phyloP scores from a whole-genome alignment of 2,329 filamentous ascomycete genomes.

The Aspergillus sp. region DNA sequence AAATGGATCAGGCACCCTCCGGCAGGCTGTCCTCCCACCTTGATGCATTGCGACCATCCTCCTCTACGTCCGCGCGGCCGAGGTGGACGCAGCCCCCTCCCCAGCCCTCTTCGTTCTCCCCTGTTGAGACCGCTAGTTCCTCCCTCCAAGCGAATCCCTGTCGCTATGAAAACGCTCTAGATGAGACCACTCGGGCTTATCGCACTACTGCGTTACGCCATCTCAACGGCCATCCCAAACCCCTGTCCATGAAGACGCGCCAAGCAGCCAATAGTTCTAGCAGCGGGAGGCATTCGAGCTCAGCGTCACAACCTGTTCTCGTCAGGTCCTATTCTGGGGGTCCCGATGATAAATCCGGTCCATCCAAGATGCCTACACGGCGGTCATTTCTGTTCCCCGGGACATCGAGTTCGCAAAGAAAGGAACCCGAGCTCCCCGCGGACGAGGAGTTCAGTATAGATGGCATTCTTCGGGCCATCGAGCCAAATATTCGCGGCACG shows the following conservation, averaged over 20 bases:
- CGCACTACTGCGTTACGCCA: constrained; percentile 35
- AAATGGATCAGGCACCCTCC: constrained; percentile 35
- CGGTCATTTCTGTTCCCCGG: constrained; percentile 32
- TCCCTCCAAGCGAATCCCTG: constrained; percentile 25
- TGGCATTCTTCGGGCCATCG: constrained; percentile 56
- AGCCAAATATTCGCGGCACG: constrained; percentile 58
- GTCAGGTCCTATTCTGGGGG: constrained; percentile 44
- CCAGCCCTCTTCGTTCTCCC: constrained; percentile 10
- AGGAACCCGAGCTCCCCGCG: constrained; percentile 43
- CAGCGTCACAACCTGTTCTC: constrained; percentile 44
- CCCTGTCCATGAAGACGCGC: constrained; percentile 26
- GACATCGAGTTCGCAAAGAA: constrained; percentile 20
- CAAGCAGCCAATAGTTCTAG: constrained; percentile 22
- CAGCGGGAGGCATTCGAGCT: constrained; percentile 25
- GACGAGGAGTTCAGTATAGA: constrained; percentile 57
- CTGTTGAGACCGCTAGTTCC: constrained; percentile 21
- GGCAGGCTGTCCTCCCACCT: constrained; percentile 28
- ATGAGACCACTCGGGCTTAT: constrained; percentile 33
- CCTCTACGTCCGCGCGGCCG: constrained; percentile 32
- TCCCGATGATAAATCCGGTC: constrained; percentile 29
- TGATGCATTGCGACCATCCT: constrained; percentile 29
- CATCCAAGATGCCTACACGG: constrained; percentile 34
- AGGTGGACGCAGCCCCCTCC: constrained; percentile 29
- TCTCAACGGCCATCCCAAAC: constrained; percentile 28
- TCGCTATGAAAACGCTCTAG: constrained; percentile 26